Evolutionary conservation across 2,329 filamentous ascomycete species (phyloP).

Genomic region (Tympanopsis confertula): DNA sequence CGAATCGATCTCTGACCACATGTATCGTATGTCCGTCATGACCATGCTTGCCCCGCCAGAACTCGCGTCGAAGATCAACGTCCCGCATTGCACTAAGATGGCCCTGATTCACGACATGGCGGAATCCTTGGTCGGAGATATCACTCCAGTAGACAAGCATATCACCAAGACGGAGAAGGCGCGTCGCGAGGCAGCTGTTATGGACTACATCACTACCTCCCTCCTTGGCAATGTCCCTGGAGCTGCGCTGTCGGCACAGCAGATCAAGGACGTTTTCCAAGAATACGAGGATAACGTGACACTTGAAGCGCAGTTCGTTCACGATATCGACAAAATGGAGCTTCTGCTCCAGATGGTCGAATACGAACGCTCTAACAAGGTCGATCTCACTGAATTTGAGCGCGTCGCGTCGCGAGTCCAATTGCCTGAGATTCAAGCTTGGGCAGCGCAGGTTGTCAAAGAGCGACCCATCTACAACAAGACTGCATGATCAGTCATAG

Average conservation of each 20-base stretch:
- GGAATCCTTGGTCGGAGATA: constrained; percentile 86
- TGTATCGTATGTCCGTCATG: constrained; percentile 98
- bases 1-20: constrained; percentile 94
- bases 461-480: constrained; percentile 59
- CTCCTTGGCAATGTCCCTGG: constrained; percentile 61
- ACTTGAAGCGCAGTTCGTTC: constrained; percentile 76
- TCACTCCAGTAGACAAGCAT: constrained; percentile 76
- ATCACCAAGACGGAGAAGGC: constrained; percentile 81
- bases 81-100: constrained; percentile 84
- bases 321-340: constrained; percentile 97
- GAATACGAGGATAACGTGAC: constrained; percentile 89
- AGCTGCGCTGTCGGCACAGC: constrained; percentile 54
- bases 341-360: constrained; percentile 90
- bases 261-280: constrained; percentile 75
- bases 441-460: constrained; percentile 64
- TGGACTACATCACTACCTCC: constrained; percentile 73
- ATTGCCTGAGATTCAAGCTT: constrained; percentile 67
- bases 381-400: constrained; percentile 79
- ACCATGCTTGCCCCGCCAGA: constrained; percentile 78
- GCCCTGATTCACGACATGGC: constrained; percentile 96
- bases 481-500: no score
- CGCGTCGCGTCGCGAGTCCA: constrained; percentile 65
- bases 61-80: constrained; percentile 61
- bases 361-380: constrained; percentile 63
- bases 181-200: constrained; percentile 73